Evolutionary conservation across 768 basidiomycete species (phyloP).

Genomic region (Rubroboletus satanas): DNA sequence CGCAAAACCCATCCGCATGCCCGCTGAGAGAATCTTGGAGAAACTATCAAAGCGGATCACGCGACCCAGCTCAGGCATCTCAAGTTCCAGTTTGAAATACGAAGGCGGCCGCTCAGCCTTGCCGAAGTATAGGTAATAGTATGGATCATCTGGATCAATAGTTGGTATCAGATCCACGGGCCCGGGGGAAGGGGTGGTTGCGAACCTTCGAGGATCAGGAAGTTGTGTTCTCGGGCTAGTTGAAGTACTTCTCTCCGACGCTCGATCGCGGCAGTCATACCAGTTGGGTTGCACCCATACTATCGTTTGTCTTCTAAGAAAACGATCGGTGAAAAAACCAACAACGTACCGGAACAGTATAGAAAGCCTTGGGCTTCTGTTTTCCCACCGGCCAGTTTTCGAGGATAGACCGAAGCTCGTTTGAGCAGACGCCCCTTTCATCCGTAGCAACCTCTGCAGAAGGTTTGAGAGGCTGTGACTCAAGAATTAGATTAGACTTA

Average conservation of each 20-base stretch:
- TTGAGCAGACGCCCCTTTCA: constrained; percentile 60
- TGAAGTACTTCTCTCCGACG: constrained; percentile 69
- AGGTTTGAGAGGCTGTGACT: constrained; percentile 1
- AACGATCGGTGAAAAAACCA: constrained; percentile 6
- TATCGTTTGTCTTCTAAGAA: constrained; percentile 22
- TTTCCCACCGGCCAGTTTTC: constrained; percentile 72
- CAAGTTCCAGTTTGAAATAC: constrained; percentile 77
- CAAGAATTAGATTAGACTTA: neutral
- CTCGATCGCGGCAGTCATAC: constrained; percentile 67
- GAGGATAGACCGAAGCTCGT: constrained; percentile 57
- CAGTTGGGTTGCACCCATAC: constrained; percentile 88
- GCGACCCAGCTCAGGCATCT: constrained; percentile 63
- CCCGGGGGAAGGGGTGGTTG: neutral
- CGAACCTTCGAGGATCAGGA: constrained; percentile 82
- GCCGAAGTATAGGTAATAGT: constrained; percentile 76
- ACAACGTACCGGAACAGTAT: constrained; percentile 66
- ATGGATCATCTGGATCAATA: constrained; percentile 64
- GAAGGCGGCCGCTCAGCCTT: constrained; percentile 58
- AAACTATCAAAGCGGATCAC: constrained; percentile 89
- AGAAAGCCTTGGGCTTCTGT: constrained; percentile 72
- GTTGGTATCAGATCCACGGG: neutral
- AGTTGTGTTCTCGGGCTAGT: constrained; percentile 67
- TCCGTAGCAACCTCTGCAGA: constrained; percentile 74
- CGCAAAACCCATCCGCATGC: constrained; percentile 78
- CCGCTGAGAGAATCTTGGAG: constrained; percentile 76